Evolutionary conservation across 2,329 filamentous ascomycete species (phyloP).

Genomic region (Blastomyces percursus): DNA sequence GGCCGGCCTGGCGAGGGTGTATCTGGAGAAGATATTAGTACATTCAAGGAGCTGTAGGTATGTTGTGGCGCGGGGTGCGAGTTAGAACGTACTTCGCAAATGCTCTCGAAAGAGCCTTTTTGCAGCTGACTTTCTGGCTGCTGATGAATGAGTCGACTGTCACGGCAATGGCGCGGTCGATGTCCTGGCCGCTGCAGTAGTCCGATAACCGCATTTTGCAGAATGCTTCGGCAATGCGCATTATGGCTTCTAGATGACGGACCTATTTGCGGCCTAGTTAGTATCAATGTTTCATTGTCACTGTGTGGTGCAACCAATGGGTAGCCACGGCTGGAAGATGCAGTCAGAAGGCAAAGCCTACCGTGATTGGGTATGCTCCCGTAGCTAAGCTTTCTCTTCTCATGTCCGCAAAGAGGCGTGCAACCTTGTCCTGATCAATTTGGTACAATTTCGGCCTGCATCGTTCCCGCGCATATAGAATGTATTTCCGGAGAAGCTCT

Average conservation of each 20-base stretch:
- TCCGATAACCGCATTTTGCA: constrained; percentile 97
- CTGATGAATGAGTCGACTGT: constrained; percentile 94
- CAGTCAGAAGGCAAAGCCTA: constrained; percentile 41
- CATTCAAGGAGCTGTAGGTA: background rate
- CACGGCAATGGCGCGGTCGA: constrained; percentile 93
- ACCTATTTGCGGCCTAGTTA: constrained; percentile 46
- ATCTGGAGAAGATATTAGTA: constrained; percentile 7
- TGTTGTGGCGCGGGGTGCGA: background rate
- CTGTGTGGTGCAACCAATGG: background rate
- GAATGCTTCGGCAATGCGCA: constrained; percentile 88
- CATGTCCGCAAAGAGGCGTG: constrained; percentile 92
- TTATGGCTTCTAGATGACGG: constrained; percentile 93
- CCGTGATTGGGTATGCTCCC: constrained; percentile 94
- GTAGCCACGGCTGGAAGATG: background rate
- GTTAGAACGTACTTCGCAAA: constrained; percentile 84
- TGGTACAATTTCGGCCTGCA: constrained; percentile 89
- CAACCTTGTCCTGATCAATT: constrained; percentile 95
- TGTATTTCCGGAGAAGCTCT: constrained; percentile 87
- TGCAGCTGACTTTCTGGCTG: constrained; percentile 93
- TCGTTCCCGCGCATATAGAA: constrained; percentile 83
- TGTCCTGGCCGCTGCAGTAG: constrained; percentile 80
- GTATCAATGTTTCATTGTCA: background rate
- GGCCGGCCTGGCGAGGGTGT: constrained; percentile 11
- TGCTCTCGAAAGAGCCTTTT: constrained; percentile 84
- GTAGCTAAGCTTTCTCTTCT: constrained; percentile 82